Conservation (phyloP, 441 rosid genomes). For the Adansonia madagascariensis region DNA sequence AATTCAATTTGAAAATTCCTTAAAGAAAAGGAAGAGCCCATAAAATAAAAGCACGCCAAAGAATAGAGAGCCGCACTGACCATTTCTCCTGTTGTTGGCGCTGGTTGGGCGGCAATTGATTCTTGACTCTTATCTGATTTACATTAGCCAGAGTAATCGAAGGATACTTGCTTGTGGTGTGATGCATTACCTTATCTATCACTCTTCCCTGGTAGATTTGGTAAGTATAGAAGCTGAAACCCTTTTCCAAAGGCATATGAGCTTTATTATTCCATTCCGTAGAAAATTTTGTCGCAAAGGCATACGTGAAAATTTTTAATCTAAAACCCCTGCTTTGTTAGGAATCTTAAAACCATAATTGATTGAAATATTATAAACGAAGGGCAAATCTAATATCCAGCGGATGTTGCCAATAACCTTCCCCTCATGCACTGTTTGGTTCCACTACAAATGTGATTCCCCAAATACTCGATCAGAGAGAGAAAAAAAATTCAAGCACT, state of each 20-base stretch:
- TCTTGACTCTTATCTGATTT: too few species aligned
- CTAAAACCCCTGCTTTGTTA: too few species aligned
- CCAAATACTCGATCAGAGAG: slow-evolving; percentile 50
- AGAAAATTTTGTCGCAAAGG: not conserved
- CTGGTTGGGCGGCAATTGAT: too few species aligned
- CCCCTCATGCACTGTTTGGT: slow-evolving; percentile 62
- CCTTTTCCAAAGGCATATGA: slow-evolving; percentile 64
- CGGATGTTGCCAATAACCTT: slow-evolving; percentile 53
- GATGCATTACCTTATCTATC: not conserved
- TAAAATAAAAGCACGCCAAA: too few species aligned
- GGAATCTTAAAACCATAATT: not conserved
- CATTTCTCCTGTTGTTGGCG: too few species aligned
- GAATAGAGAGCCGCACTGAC: too few species aligned
- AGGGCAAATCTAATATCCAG: slow-evolving; percentile 64
- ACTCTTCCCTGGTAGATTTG: slow-evolving; percentile 69
- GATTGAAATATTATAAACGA: not conserved
- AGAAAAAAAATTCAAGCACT: slow-evolving; percentile 59
- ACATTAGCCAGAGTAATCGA: too few species aligned
- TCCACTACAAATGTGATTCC: slow-evolving; percentile 51
- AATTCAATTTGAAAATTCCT: too few species aligned
- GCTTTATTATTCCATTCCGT: slow-evolving; percentile 61
- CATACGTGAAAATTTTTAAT: not conserved
- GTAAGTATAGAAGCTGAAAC: slow-evolving; percentile 64
- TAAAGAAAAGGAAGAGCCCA: too few species aligned
- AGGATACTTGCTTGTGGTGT: too few species aligned